Base-by-base conservation (phyloP, 495 filamentous ascomycete species). In the Penicillium soppii region DNA sequence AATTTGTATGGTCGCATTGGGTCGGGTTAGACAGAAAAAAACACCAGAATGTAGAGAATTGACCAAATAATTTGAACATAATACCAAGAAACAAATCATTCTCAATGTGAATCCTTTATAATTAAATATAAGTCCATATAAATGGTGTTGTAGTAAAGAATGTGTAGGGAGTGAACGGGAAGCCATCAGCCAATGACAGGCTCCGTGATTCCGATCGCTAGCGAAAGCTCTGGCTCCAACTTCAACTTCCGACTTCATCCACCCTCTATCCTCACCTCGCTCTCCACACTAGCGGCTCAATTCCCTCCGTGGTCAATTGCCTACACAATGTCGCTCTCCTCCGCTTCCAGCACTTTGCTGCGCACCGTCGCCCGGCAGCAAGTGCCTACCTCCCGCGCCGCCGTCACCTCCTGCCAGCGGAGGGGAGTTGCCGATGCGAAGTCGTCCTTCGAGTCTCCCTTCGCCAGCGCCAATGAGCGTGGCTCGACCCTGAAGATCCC, bases 401-500 rank as follows among this genome's bases (percentile, higher is more conserved):
- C 73, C 57, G 56, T 75, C 63, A 64, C 73, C 61, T 73, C 69
- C 59, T 72, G 71, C 67, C 75, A 78, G 59, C 68, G 64, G 58
- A 73, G 70, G 71, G 71, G 71, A 55, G 68, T 72, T 61, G 56
- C 70, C 38, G 64, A 74, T 61, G 72, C 74, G 52, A 77, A 76
- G 63, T 67, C 76, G 16, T 67, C 69, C 50, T 79, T 81, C 61
- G 66, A 79, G 37, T 78, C 74, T 53, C 78, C 78, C 54, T 81
- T 81, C 66, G 66, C 63, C 43, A 64, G 49, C 58, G 57, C 72
- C 51, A 57, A 63, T 38, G 67, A 75, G 48, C 51, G 48, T 47
- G 63, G 63, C 53, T 73, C 75, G 33, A 85, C 85, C 50, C 74
- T 78, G 66, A 88, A 89, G 69, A 84, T 97, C 63, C 95, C 95